Percentiles rank a stretch among this genome's conserved stretches.
These are phyloP conservation scores for Anisodus acutangulus DNA, from an alignment of 257 asterid genomes.

Conservation along the genomic window DNA sequence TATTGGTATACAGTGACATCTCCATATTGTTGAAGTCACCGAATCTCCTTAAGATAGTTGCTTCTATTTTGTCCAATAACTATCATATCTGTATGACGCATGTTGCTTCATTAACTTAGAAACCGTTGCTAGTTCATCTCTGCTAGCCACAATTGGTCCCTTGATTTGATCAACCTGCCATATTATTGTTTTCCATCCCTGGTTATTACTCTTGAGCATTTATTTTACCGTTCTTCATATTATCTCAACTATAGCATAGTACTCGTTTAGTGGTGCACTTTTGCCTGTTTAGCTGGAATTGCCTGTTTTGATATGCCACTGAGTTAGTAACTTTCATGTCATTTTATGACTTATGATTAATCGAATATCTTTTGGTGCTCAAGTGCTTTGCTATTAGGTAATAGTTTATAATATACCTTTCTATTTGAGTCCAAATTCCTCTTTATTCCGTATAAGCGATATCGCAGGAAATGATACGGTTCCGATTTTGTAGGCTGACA, in stretches of 20 bases:
- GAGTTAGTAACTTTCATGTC: neutral
- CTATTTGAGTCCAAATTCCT: constrained; percentile 3
- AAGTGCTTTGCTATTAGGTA: constrained; percentile 18
- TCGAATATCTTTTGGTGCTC: neutral
- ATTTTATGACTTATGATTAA: neutral
- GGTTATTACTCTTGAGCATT: neutral
- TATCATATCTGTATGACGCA: neutral
- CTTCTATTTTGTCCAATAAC: neutral
- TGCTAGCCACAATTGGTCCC: neutral
- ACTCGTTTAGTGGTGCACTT: constrained; percentile 13
- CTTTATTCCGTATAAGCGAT: neutral
- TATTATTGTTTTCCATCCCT: neutral
- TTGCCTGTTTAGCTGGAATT: neutral
- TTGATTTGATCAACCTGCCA: neutral
- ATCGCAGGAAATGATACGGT: constrained; percentile 35
- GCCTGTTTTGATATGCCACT: constrained; percentile 8
- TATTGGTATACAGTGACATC: neutral
- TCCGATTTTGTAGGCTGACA: constrained; percentile 71
- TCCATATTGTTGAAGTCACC: neutral
- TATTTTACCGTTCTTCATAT: constrained; percentile 8
- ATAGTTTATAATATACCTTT: constrained; percentile 1
- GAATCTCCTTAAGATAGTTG: neutral
- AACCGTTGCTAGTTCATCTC: neutral
- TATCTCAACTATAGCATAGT: neutral
- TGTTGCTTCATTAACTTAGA: neutral